A percentile compares a stretch with the other conserved stretches of the same genome.
These are phyloP conservation scores for Camelina sativa DNA, from an alignment of 345 rosid genomes.

Conservation along the genomic window DNA sequence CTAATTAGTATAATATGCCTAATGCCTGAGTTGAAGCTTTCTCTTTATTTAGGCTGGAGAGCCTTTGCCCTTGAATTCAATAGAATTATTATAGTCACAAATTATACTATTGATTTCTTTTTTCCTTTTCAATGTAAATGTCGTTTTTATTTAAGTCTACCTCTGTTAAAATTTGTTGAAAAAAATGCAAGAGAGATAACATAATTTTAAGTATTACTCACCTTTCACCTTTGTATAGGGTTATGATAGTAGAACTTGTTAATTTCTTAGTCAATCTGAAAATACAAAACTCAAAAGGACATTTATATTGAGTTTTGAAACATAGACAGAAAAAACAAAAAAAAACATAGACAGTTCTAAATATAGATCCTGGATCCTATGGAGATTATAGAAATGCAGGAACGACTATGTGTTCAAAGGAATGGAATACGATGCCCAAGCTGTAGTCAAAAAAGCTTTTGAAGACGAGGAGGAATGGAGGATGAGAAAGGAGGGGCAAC, in stretches of 20 bases:
- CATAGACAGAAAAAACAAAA: neutral
- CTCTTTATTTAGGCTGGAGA: neutral
- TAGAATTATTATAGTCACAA: neutral
- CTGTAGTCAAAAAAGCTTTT: no score
- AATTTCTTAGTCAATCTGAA: neutral
- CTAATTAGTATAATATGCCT: neutral
- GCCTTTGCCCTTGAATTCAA: neutral
- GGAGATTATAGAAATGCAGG: no score
- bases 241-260: neutral
- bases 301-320: neutral
- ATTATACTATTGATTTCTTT: neutral
- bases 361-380: no score
- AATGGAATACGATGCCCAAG: no score
- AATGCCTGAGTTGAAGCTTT: neutral
- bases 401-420: no score
- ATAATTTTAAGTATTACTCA: neutral
- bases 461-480: no score
- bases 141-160: neutral
- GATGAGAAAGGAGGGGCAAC: no score
- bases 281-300: neutral
- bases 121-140: no score
- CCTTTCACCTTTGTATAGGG: neutral
- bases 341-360: neutral
- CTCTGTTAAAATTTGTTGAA: neutral
- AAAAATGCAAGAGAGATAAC: neutral